Evolutionary conservation across 345 rosid species (phyloP).

Genomic region (Citrus medica): DNA sequence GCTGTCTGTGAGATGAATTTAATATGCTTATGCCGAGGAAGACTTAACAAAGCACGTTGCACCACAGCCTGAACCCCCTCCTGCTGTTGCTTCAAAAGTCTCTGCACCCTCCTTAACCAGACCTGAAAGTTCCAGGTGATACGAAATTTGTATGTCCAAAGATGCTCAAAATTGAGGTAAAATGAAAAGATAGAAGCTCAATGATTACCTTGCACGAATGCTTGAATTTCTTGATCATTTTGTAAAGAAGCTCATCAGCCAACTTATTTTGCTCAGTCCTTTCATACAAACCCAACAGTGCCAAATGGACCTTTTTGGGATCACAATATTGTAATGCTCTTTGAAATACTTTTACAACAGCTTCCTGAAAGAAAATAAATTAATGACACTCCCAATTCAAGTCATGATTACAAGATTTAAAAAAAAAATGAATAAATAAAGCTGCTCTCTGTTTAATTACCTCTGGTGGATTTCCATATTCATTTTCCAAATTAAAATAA

Average conservation of each 20-base stretch:
- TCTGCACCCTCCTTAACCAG: constrained; percentile 70
- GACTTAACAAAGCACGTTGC: constrained; percentile 69
- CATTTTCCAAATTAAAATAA: constrained; percentile 89
- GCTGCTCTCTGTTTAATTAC: constrained; percentile 25
- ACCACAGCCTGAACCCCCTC: constrained; percentile 68
- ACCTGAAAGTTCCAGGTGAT: constrained; percentile 37
- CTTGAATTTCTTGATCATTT: constrained; percentile 85
- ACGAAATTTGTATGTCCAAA: neutral
- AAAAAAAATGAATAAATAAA: neutral
- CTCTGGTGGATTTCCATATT: constrained; percentile 94
- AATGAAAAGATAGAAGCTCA: neutral
- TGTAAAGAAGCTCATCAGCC: constrained; percentile 72
- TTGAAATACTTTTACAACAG: constrained; percentile 72
- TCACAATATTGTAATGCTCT: constrained; percentile 91
- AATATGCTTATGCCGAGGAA: constrained; percentile 79
- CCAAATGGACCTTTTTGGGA: constrained; percentile 71
- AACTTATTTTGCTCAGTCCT: constrained; percentile 73
- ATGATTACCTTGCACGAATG: constrained; percentile 80
- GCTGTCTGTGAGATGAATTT: constrained; percentile 89
- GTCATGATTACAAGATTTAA: neutral
- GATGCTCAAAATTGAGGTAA: neutral
- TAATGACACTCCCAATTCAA: neutral
- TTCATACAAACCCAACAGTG: constrained; percentile 81
- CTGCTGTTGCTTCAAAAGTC: constrained; percentile 46
- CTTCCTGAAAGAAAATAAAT: constrained; percentile 52